These are phyloP conservation scores for Aspergillus oerlinghausenensis DNA, from an alignment of 2,329 filamentous ascomycete genomes.

Conservation along the genomic window DNA sequence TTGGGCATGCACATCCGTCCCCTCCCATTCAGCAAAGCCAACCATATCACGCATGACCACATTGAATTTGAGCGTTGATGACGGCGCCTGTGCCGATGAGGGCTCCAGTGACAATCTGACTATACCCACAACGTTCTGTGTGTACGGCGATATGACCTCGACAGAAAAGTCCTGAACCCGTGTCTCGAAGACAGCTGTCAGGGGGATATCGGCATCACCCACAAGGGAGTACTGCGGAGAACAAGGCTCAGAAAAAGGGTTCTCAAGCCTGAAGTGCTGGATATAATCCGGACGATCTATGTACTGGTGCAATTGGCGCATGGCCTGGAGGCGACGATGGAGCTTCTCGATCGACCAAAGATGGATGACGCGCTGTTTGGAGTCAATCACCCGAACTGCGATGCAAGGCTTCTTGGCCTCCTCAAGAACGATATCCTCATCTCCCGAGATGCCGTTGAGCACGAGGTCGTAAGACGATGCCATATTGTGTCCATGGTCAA, in stretches of 20 bases:
- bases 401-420: slow-evolving; percentile 83
- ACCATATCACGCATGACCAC: slow-evolving; percentile 96
- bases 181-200: slow-evolving; percentile 89
- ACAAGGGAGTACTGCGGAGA: slow-evolving; percentile 90
- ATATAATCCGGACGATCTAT: slow-evolving; percentile 92
- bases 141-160: slow-evolving; percentile 89
- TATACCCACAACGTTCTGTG: slow-evolving; percentile 82
- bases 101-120: slow-evolving; percentile 88
- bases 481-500: slow-evolving; percentile 81
- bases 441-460: slow-evolving; percentile 79
- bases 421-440: slow-evolving; percentile 80
- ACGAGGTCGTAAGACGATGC: slow-evolving; percentile 97
- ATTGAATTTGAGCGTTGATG: slow-evolving; percentile 93
- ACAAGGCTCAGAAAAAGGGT: slow-evolving; percentile 86
- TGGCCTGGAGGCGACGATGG: slow-evolving; percentile 76
- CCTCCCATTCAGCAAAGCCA: slow-evolving; percentile 92
- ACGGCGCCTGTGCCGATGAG: slow-evolving; percentile 85
- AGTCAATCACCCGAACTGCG: slow-evolving; percentile 85
- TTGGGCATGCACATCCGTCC: slow-evolving; percentile 91
- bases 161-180: slow-evolving; percentile 90
- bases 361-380: slow-evolving; percentile 77
- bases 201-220: slow-evolving; percentile 86
- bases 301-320: slow-evolving; percentile 97
- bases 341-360: slow-evolving; percentile 95
- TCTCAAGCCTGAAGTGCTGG: slow-evolving; percentile 85